Base-by-base conservation (phyloP, 2,329 filamentous ascomycete species). In the Arthrobotrys pseudoclavata region DNA sequence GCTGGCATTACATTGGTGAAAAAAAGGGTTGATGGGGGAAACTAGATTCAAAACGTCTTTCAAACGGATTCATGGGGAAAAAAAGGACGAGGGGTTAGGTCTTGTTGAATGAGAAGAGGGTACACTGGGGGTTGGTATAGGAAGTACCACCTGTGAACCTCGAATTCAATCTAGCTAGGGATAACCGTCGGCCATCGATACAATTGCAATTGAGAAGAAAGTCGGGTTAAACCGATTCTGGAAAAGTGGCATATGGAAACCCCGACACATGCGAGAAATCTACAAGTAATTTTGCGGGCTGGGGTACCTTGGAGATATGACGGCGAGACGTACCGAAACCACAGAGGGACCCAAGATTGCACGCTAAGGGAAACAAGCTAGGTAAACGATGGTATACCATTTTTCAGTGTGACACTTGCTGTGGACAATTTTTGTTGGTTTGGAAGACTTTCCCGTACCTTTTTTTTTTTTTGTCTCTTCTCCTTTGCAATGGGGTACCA, bases 281-380 rank as follows among this genome's bases (percentile, higher is more conserved):
- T 42, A 34, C 55, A 72, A 37, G 37, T 26, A 60, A 42, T 31
- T 53, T 67, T 55, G 20, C 20, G 20, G 34, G 62, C 70, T 75
- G 53, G 70, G 70, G 47, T 68, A 45, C 42, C 70, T 45, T 57
- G 57, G 31, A 47, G 70, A 48, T 57, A 57, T 69, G 64, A 66
- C 72, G 72, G 72, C 72, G 72, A 76, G 72, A 70, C 72, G 72
- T 76, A 76, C 72, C 72, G 72, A 76, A 76, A 76, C 60, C 42
- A 61, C 18, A 60, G 55, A 24, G 42, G 18, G 18, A n/a, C 34
- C 15, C n/a, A 37, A 37, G 57, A 55, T 55, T 55, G 20, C 37
- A 66, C 69, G 69, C 69, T 72, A 72, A n/a, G 42, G 18, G 20
- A 45, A 45, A 4, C 26, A n/a, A 61, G 22, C 50, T 22, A 22